Conservation (phyloP, 1,284 basidiomycete species). For the Ceratobasidium sp. region DNA sequence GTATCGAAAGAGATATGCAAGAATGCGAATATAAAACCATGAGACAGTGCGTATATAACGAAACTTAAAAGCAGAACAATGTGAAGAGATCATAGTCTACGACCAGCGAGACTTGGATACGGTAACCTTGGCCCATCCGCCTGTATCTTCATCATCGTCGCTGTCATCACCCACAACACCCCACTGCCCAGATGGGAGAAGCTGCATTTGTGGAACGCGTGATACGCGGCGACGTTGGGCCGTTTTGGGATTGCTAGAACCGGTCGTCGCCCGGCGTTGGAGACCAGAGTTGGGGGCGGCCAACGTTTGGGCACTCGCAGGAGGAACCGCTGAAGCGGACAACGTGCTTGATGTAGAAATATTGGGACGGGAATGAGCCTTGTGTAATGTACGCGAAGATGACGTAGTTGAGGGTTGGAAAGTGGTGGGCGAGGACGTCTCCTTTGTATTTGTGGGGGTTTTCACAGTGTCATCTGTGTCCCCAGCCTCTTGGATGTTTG, state of each 20-base stretch:
- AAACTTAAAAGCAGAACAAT: background rate
- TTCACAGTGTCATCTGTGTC: background rate
- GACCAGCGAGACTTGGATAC: conserved; percentile 39
- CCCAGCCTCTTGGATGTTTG: background rate
- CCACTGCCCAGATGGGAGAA: conserved; percentile 39
- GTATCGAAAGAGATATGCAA: conserved; percentile 10
- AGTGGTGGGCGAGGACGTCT: background rate
- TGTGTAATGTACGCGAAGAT: conserved; percentile 28
- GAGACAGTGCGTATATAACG: background rate
- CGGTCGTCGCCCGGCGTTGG: conserved; percentile 10
- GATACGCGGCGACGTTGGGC: conserved; percentile 14
- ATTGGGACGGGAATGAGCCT: conserved; percentile 21
- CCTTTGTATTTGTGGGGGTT: conserved; percentile 17
- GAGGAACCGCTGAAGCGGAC: background rate
- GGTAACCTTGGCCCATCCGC: conserved; percentile 41
- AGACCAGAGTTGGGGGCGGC: conserved; percentile 2
- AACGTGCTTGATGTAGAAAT: conserved; percentile 7
- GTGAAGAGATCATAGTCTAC: background rate
- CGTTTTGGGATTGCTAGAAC: background rate
- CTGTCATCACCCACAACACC: conserved; percentile 41
- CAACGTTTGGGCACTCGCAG: background rate
- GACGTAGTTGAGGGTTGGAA: background rate
- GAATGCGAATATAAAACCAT: background rate
- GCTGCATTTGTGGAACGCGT: conserved; percentile 39
- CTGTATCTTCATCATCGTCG: conserved; percentile 37